These are phyloP conservation scores for Naematelia encephala DNA, from an alignment of 768 basidiomycete species.

Conservation along the genomic window DNA sequence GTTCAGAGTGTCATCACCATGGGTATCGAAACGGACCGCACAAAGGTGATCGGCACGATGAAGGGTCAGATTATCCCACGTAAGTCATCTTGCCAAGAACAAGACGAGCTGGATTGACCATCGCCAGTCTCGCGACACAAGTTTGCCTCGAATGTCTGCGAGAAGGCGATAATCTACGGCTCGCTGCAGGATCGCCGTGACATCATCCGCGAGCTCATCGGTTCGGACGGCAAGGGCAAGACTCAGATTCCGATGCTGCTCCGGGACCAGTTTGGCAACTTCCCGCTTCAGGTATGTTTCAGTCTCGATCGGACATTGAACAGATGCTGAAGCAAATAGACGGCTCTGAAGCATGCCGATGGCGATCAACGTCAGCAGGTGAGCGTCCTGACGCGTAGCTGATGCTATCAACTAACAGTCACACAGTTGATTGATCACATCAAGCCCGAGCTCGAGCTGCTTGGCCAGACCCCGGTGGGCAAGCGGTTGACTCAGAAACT, in stretches of 20 bases:
- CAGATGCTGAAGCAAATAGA: constrained; percentile 11
- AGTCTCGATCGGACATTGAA: neutral
- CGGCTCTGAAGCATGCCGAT: constrained; percentile 22
- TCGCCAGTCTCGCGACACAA: constrained; percentile 55
- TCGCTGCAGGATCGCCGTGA: constrained; percentile 62
- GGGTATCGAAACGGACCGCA: constrained; percentile 67
- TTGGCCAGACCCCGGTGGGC: constrained; percentile 39
- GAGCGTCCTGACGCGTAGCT: neutral
- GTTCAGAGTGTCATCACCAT: constrained; percentile 87
- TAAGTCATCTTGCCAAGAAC: constrained; percentile 13
- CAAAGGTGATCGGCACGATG: constrained; percentile 64
- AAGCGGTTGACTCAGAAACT: constrained; percentile 29
- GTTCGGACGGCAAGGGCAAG: constrained; percentile 62
- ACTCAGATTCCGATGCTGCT: constrained; percentile 56
- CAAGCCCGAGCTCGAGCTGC: constrained; percentile 13
- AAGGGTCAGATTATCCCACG: constrained; percentile 65
- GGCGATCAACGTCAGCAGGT: constrained; percentile 25
- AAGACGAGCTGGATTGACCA: neutral
- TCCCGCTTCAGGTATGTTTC: constrained; percentile 38
- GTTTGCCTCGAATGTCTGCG: constrained; percentile 93
- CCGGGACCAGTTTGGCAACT: constrained; percentile 38
- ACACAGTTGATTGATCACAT: constrained; percentile 31
- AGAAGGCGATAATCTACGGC: constrained; percentile 75
- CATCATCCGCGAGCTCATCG: constrained; percentile 79
- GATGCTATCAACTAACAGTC: neutral